Conservation (phyloP, 768 basidiomycete species). For the Pisolithus sp. region DNA sequence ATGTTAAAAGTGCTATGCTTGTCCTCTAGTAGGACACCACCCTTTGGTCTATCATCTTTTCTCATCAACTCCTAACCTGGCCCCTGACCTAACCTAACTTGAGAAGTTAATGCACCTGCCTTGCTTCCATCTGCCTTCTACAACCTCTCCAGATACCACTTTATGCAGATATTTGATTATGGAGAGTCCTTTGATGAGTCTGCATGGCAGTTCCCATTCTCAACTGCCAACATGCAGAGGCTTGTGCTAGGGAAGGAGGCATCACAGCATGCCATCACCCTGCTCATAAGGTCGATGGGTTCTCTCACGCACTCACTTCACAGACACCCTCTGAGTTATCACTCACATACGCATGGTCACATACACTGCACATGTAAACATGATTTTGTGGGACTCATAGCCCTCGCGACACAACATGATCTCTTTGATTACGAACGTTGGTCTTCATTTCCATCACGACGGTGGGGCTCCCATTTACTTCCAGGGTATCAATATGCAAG, state of each 20-base stretch:
- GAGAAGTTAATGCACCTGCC: conserved; percentile 56
- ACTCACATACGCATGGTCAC: conserved; percentile 23
- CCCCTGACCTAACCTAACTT: conserved; percentile 50
- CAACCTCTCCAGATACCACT: conserved; percentile 70
- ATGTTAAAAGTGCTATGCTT: too few species aligned
- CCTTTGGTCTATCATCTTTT: too few species aligned
- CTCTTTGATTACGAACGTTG: conserved; percentile 67
- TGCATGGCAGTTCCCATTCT: conserved; percentile 29
- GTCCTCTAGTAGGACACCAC: too few species aligned
- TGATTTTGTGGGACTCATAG: conserved; percentile 71
- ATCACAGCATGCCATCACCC: conserved; percentile 57
- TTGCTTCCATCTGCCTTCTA: conserved; percentile 74
- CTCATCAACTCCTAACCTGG: too few species aligned
- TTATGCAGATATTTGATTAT: conserved; percentile 63
- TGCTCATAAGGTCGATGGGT: conserved; percentile 67
- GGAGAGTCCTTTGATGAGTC: conserved; percentile 43
- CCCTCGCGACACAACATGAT: conserved; percentile 77
- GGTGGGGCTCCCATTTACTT: too few species aligned
- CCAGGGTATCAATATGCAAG: too few species aligned
- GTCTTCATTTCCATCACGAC: too few species aligned
- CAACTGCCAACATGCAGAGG: conserved; percentile 50
- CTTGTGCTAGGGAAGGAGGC: conserved; percentile 72
- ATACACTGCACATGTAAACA: conserved; percentile 50
- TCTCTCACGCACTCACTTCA: conserved; percentile 29
- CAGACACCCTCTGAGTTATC: conserved; percentile 12